Conservation (phyloP, 2,329 filamentous ascomycete species). For the Chaetothyriales sp. region DNA sequence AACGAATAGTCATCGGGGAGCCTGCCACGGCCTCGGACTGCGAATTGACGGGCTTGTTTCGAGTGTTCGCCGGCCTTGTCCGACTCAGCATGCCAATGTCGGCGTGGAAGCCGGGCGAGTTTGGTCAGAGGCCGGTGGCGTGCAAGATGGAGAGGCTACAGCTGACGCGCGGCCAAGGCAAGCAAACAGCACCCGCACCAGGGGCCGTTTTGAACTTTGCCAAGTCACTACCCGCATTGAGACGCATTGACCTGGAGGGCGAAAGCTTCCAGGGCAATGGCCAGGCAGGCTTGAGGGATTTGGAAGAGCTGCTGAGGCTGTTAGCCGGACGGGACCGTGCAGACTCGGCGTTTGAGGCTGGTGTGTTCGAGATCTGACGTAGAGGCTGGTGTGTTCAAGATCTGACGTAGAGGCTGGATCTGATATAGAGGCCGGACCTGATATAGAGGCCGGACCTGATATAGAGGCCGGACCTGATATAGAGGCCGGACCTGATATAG, state of each 20-base stretch:
- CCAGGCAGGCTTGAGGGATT: background rate
- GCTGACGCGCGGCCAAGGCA: background rate
- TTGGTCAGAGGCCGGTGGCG: background rate
- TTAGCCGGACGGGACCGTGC: background rate
- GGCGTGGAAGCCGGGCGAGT: constrained; percentile 37
- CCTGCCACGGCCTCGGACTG: background rate
- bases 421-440: too few species aligned
- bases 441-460: too few species aligned
- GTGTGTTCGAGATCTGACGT: background rate
- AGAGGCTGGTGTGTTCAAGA: background rate
- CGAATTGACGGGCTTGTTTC: background rate
- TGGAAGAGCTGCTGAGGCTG: background rate
- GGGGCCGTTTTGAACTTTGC: background rate
- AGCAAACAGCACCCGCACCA: background rate
- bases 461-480: too few species aligned
- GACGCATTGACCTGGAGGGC: background rate
- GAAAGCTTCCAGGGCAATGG: background rate
- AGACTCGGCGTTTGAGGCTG: background rate
- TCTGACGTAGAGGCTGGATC: too few species aligned
- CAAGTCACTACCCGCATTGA: background rate
- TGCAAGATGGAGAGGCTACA: background rate
- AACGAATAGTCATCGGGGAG: constrained; percentile 2
- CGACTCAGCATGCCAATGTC: constrained; percentile 36
- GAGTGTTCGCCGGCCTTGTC: constrained; percentile 16
- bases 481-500: too few species aligned